Base-by-base conservation (phyloP, 208 protist species). In the Kentomonas sorsogonicus region DNA sequence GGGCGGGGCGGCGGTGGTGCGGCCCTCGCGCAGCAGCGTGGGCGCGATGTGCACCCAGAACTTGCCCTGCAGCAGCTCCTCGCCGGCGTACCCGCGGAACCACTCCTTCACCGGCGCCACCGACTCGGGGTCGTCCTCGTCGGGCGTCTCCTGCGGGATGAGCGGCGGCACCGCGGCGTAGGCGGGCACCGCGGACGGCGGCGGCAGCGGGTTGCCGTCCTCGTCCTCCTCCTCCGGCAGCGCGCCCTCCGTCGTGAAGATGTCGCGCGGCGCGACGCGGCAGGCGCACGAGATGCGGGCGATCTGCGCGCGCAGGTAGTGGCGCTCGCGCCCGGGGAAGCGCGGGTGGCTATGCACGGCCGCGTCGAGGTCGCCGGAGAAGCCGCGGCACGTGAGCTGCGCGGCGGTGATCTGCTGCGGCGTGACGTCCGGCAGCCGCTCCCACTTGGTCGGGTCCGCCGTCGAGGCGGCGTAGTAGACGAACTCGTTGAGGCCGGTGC, bases 241-340 rank as follows among this genome's bases (percentile, higher is more conserved):
- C 15, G 85, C 86, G 29, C 75, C 78, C 38, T 96, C 91, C 1
- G 76, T 87, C 38, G 79, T 81, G 75, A 78, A 95, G 23, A 83
- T 77, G 48, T 86, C 83, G 44, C 58, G 48, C 18, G 96, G 96
- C 1, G 86, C 85, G 29, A 98, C 74, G n/a, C 75, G 79, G 69
- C 79, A 92, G 5, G 79, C 74, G 59, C 74, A 86, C 20, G 76
- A 77, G 66, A 98, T 98, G 72, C 96, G 91, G 16, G 96, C 90
- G 55, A 98, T 97, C 70, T 97, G 94, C 9, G 96, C 94, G 16
- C 96, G 88, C 46, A 98, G 74, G 70, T 96, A 97, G 68, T 96
- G 74, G 56, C 77, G 79, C 74, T 98, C 96, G 6, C 69, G 55
- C 11, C 96, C 96, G 2, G 93, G 83, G 54, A 98, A 98, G 33